phyloP scores from a whole-genome alignment of 2,329 filamentous ascomycete species.

The Colletotrichum musae region DNA sequence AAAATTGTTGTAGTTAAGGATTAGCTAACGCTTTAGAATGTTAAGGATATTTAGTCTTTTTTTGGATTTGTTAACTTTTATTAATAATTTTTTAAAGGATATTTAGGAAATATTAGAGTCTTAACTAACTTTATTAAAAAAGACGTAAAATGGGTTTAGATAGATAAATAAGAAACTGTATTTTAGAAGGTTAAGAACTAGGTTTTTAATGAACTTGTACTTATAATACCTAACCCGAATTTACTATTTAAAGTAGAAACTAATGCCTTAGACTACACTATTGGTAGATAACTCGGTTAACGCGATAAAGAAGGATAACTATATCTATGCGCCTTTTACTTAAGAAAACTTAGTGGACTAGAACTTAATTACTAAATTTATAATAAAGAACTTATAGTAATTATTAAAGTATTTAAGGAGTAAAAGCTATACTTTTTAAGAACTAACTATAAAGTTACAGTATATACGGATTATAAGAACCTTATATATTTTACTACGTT shows the following conservation, averaged over 20 bases:
- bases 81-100: too few relatives aligned
- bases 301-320: slow-evolving; percentile 9
- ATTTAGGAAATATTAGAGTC: too few relatives aligned
- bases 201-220: neutral
- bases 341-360: too few relatives aligned
- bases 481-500: too few relatives aligned
- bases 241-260: slow-evolving; percentile 24
- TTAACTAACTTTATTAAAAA: too few relatives aligned
- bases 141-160: too few relatives aligned
- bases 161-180: too few relatives aligned
- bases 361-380: slow-evolving; percentile 14
- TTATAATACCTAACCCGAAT: neutral
- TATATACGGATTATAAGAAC: too few relatives aligned
- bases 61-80: too few relatives aligned
- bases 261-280: neutral
- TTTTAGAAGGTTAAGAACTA: neutral
- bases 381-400: slow-evolving; percentile 31
- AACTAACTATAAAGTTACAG: neutral
- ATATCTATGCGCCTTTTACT: neutral
- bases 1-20: too few relatives aligned
- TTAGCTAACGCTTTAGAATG: too few relatives aligned
- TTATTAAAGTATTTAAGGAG: slow-evolving; percentile 31
- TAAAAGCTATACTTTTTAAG: slow-evolving; percentile 6
- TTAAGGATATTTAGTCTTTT: too few relatives aligned
- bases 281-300: slow-evolving; percentile 3